These are phyloP conservation scores for Gaillardinia entomophila DNA, from an alignment of 805 yeast genomes.

Conservation along the genomic window DNA sequence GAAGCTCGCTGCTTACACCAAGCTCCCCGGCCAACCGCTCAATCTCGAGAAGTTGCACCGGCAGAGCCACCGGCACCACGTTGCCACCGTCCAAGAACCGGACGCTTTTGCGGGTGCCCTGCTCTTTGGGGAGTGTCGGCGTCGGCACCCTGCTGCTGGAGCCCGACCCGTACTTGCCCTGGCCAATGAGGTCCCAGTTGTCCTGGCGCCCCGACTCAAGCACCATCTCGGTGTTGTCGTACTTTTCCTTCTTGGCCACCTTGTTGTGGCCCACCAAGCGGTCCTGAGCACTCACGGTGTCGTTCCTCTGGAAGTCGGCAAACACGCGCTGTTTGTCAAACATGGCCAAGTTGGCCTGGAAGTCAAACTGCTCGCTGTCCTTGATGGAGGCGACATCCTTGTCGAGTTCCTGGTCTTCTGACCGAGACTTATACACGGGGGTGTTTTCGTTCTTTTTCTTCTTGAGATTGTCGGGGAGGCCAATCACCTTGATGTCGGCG, in stretches of 20 bases:
- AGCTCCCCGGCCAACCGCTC: slow-evolving; percentile 55
- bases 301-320: slow-evolving; percentile 65
- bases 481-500: slow-evolving; percentile 50
- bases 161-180: slow-evolving; percentile 6
- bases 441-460: slow-evolving; percentile 8
- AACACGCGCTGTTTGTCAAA: slow-evolving; percentile 80
- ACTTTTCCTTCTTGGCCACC: slow-evolving; percentile 43
- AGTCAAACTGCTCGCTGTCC: slow-evolving; percentile 75
- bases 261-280: slow-evolving; percentile 76
- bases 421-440: slow-evolving; percentile 4
- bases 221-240: slow-evolving; percentile 73
- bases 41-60: slow-evolving; percentile 73
- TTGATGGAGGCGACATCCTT: slow-evolving; percentile 42
- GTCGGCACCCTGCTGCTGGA: slow-evolving; percentile 2
- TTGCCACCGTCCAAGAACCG: slow-evolving; percentile 9
- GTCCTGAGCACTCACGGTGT: slow-evolving; percentile 51
- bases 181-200: slow-evolving; percentile 49
- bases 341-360: slow-evolving; percentile 71
- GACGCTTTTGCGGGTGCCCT: background rate
- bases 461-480: slow-evolving; percentile 38
- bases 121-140: slow-evolving; percentile 8
- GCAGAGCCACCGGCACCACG: slow-evolving; percentile 58
- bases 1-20: slow-evolving; percentile 41
- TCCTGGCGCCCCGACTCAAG: slow-evolving; percentile 38
- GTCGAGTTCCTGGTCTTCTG: slow-evolving; percentile 32